Base-by-base conservation (phyloP, 2,329 filamentous ascomycete species). In the Diplodia seriata region DNA sequence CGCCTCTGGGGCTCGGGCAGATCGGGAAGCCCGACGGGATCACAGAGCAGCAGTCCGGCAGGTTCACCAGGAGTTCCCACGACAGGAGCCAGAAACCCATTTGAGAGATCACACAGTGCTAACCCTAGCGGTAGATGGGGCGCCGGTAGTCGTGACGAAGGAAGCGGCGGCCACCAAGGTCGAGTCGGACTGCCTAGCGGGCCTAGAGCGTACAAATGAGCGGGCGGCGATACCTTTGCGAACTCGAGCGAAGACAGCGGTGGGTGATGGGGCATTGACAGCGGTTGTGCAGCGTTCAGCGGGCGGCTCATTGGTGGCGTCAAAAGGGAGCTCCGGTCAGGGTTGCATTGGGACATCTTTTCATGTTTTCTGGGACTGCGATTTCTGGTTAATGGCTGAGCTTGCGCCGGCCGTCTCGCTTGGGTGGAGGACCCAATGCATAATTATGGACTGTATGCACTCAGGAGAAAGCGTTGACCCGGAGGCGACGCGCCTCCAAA, bases 1-100 rank as follows among this genome's bases (percentile, higher is more conserved):
- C 84, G 92, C 70, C 81, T 97, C 55, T 93, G 93, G 85, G 88
- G 87, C n/a, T 85, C 87, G 36, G 84, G 86, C 26, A 84, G 85
- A 71, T 86, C 86, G 53, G 82, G 83, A 57, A 90, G 87, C 71
- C 87, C 88, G 9, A 81, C 81, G 29, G 66, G 62, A 20, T 65
- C 62, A 54, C 50, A 23, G 15, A 67, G 66, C 66, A 53, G 50
- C 56, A 62, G 66, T 57, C 66, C 55, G 55, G 64, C 53, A 67
- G 64, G 64, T 67, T 57, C 59, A 63, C 59, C 64, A 56, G 43
- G 64, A 56, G n/a, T 67, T 36, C 55, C 53, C 14, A 31, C 40
- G 47, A 33, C 54, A 38, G 43, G 50, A n/a, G 29, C 20, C 61
- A 73, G 74, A 66, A 72, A 72, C 51, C 73, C 76, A 6, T 78